These are phyloP conservation scores for Amanita phalloides DNA, from an alignment of 768 basidiomycete genomes.

Conservation along the genomic window DNA sequence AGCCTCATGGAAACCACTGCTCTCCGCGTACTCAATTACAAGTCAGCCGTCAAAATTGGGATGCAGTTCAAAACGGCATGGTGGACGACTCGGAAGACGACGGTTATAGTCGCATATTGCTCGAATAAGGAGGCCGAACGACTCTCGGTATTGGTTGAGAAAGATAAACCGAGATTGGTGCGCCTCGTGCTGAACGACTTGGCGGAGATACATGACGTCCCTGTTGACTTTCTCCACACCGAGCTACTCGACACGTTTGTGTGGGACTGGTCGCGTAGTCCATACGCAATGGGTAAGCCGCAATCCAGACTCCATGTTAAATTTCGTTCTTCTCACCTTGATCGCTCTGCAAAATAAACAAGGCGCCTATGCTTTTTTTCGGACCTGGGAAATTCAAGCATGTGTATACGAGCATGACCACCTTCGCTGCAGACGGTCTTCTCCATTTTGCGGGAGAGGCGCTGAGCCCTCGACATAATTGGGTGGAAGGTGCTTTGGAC, in stretches of 20 bases:
- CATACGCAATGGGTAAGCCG: background rate
- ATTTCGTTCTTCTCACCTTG: background rate
- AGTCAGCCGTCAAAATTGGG: background rate
- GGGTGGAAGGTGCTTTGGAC: conserved; percentile 15
- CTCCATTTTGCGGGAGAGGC: conserved; percentile 28
- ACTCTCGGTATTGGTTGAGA: background rate
- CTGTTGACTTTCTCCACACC: background rate
- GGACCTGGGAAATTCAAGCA: conserved; percentile 23
- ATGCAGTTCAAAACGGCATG: background rate
- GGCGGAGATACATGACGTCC: background rate
- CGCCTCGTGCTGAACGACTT: background rate
- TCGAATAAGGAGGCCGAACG: background rate
- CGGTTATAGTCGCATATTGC: background rate
- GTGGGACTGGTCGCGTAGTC: background rate
- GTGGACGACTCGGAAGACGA: conserved; percentile 16
- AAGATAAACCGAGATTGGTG: background rate
- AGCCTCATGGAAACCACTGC: conserved; percentile 1
- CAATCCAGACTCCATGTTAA: background rate
- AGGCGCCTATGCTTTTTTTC: conserved; percentile 24
- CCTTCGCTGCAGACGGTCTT: conserved; percentile 9
- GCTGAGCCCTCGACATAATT: conserved; percentile 20
- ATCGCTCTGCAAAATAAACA: background rate
- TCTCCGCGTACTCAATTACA: background rate
- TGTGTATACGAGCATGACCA: conserved; percentile 13
- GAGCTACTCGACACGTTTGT: background rate